Evolutionary conservation across 1,139 yeast genomes (phyloP).

Genomic region (Candida albicans): DNA sequence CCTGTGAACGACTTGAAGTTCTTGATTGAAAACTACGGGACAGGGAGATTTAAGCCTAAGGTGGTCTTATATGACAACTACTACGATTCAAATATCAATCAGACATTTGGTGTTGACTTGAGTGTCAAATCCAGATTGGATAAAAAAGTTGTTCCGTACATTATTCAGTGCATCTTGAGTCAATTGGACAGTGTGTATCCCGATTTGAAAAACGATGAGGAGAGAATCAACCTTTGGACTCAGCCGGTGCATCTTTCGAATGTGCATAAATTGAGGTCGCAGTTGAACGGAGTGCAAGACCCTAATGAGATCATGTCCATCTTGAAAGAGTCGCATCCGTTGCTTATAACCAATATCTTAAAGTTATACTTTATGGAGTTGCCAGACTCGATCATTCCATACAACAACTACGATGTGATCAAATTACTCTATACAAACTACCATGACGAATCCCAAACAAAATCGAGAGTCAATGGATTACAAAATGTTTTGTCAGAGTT

Average conservation of each 20-base stretch:
- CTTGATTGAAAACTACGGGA: conserved; percentile 65
- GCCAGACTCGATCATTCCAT: conserved; percentile 78
- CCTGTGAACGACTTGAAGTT: conserved; percentile 71
- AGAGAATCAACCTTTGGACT: conserved; percentile 70
- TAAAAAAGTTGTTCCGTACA: conserved; percentile 69
- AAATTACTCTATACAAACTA: conserved; percentile 66
- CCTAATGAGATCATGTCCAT: conserved; percentile 25
- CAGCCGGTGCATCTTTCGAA: conserved; percentile 62
- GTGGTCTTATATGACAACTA: conserved; percentile 79
- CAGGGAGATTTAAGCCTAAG: conserved; percentile 76
- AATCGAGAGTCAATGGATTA: conserved; percentile 90
- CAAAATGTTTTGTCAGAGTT: conserved; percentile 77
- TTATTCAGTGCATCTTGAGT: conserved; percentile 65
- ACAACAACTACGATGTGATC: conserved; percentile 65
- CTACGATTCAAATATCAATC: conserved; percentile 65
- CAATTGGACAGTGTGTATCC: conserved; percentile 76
- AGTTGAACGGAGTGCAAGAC: conserved; percentile 46
- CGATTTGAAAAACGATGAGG: conserved; percentile 67
- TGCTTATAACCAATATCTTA: conserved; percentile 67
- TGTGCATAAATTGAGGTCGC: conserved; percentile 62
- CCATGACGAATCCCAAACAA: conserved; percentile 59
- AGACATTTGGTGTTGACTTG: conserved; percentile 81
- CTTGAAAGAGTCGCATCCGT: conserved; percentile 39
- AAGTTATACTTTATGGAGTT: conserved; percentile 77
- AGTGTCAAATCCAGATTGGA: conserved; percentile 75